Base-by-base conservation (phyloP, 768 basidiomycete genomes). In the Agrocybe chaxingu region DNA sequence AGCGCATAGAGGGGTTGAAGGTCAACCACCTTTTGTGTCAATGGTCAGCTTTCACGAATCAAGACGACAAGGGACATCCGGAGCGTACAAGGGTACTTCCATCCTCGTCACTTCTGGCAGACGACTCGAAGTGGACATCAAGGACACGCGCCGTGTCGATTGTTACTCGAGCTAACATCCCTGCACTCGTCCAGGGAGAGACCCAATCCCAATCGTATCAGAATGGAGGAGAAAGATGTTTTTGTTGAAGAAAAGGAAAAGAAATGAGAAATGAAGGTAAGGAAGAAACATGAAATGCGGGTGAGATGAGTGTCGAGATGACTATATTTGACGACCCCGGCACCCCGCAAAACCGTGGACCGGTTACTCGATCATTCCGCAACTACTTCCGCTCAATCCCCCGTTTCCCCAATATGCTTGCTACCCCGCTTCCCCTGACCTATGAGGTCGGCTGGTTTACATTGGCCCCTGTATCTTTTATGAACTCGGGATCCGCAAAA, bases 151-250 rank as follows among this genome's bases (percentile, higher is more conserved):
- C 47, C 11, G 58, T 46, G 13, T 37, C 42, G 43, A 48, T 57
- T 11, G 62, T 55, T 7, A 66, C 54, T 32, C 57, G 57, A 37
- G 64, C 60, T 43, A 70, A 47, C 66, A 68, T 69, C 5, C 36
- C 19, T 43, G 24, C 42, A 7, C 37, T 38, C 19, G 30, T 36
- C 29, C 32, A 45, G 32, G 33, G 1, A 12, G 9, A 42, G 29
- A 18, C 16, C 13, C n/a, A 29, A 42, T 7, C 13, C n/a, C n/a
- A 16, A 16, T 16, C 16, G 8, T 42, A 29, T 13, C 18, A 11
- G 13, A 42, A 9, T 18, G 19, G 16, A 37, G 36, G 16, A 16
- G 11, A 37, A 7, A 37, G 16, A 7, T 37, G 36, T 11, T 16
- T 16, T 37, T 7, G 30, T 34, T 29, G 18, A 46, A 34, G 45